Evolutionary conservation across 2,329 filamentous ascomycete species (phyloP).

Genomic region (Zymoseptoria pseudotritici): DNA sequence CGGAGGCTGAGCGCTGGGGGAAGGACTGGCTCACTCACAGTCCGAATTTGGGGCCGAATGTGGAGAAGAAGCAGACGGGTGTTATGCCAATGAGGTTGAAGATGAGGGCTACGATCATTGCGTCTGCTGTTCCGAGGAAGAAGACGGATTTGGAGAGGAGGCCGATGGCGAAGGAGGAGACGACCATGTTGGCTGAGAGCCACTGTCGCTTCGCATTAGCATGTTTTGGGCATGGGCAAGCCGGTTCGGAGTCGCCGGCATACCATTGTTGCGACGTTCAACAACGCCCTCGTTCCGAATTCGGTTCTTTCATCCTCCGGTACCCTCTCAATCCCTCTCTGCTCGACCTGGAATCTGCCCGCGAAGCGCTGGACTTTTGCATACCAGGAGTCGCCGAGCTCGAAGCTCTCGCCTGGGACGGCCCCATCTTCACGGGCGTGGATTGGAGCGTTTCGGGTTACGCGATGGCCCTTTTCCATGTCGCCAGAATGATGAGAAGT

Average conservation of each 20-base stretch:
- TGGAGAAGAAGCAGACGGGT: conserved; percentile 70
- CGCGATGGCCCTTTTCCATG: conserved; percentile 4
- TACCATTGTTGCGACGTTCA: conserved; percentile 66
- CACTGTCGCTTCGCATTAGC: conserved; percentile 43
- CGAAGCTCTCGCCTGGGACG: conserved; percentile 53
- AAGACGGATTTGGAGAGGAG: conserved; percentile 64
- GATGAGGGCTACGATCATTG: conserved; percentile 64
- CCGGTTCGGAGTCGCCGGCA: background rate
- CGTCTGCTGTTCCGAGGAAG: conserved; percentile 63
- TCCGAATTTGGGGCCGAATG: conserved; percentile 66
- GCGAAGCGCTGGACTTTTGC: conserved; percentile 57
- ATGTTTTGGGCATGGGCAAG: background rate
- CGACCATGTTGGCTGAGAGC: conserved; percentile 71
- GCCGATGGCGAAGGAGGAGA: conserved; percentile 69
- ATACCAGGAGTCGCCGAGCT: conserved; percentile 48
- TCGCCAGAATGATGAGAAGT: background rate
- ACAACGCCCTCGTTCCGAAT: conserved; percentile 44
- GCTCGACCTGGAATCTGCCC: conserved; percentile 60
- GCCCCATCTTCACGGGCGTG: conserved; percentile 36
- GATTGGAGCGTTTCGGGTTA: background rate
- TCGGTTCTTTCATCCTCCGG: conserved; percentile 62
- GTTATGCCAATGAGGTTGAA: conserved; percentile 67
- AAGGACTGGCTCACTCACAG: conserved; percentile 31
- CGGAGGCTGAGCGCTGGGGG: background rate
- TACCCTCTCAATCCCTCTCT: conserved; percentile 68